These are phyloP conservation scores for Hypomyces rosellus DNA, from an alignment of 2,329 filamentous ascomycete genomes.

Conservation along the genomic window DNA sequence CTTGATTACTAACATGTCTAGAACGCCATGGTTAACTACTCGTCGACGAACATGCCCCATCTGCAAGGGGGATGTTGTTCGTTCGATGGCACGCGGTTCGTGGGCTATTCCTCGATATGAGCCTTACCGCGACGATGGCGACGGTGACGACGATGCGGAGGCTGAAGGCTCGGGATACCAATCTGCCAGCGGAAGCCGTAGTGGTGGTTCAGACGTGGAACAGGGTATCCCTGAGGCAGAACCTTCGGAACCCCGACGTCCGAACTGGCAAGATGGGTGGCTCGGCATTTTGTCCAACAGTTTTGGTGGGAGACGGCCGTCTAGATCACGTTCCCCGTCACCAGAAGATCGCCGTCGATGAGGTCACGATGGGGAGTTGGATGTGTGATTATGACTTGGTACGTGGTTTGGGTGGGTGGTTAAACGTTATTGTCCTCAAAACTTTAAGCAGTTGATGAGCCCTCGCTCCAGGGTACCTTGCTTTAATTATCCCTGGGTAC, in stretches of 20 bases:
- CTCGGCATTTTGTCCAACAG: conserved; percentile 31
- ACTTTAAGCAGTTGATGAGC: too few relatives aligned
- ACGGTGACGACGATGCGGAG: conserved; percentile 29
- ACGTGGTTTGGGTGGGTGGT: too few relatives aligned
- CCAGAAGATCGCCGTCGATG: conserved; percentile 18
- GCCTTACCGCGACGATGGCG: conserved; percentile 47
- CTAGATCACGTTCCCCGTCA: conserved; percentile 18
- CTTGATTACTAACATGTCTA: conserved; percentile 28
- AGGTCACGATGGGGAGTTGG: too few relatives aligned
- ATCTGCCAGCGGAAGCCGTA: conserved; percentile 21
- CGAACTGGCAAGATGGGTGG: conserved; percentile 30
- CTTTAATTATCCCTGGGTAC: too few relatives aligned
- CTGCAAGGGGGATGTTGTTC: conserved; percentile 94
- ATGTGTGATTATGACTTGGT: too few relatives aligned
- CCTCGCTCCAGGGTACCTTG: too few relatives aligned
- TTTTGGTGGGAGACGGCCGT: conserved; percentile 13
- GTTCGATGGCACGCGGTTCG: conserved; percentile 52
- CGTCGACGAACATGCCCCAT: conserved; percentile 95
- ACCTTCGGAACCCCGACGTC: conserved; percentile 14
- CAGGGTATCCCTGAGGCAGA: conserved; percentile 30
- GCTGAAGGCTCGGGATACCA: conserved; percentile 29
- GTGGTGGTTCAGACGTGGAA: conserved; percentile 35
- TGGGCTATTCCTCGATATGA: conserved; percentile 48
- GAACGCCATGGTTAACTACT: conserved; percentile 94
- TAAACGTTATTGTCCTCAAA: too few relatives aligned